Percentiles rank a stretch among this genome's conserved stretches.
Conservation (phyloP, 352 stramenopile genomes). For the Globisporangium barbulae region DNA sequence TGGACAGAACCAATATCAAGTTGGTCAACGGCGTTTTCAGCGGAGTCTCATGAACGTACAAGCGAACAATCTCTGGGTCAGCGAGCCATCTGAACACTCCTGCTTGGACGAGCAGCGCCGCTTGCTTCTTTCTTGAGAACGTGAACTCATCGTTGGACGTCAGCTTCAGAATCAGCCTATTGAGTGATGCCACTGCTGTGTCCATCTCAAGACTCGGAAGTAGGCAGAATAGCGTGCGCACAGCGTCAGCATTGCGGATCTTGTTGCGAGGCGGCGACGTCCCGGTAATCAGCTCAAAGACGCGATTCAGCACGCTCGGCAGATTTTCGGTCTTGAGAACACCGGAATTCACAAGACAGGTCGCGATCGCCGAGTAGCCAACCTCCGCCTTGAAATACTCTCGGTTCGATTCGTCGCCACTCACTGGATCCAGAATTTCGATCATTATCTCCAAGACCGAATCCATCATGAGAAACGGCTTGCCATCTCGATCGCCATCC, state of each 20-base stretch:
- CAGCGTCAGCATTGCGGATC: conserved; percentile 57
- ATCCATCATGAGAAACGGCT: conserved; percentile 42
- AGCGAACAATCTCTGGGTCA: conserved; percentile 28
- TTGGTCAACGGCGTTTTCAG: conserved; percentile 32
- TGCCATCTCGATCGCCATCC: conserved; percentile 15
- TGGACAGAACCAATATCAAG: conserved; percentile 41
- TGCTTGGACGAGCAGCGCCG: conserved; percentile 39
- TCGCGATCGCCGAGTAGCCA: conserved; percentile 49
- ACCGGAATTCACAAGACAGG: conserved; percentile 51
- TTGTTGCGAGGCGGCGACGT: conserved; percentile 31
- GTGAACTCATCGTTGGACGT: conserved; percentile 35
- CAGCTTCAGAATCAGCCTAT: conserved; percentile 44
- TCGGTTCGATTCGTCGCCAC: conserved; percentile 22
- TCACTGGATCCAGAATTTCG: conserved; percentile 37
- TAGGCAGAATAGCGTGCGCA: conserved; percentile 46
- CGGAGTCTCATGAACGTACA: conserved; percentile 33
- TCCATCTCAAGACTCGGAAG: conserved; percentile 32
- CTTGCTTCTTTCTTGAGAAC: conserved; percentile 51
- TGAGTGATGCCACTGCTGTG: conserved; percentile 29
- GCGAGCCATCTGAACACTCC: conserved; percentile 60
- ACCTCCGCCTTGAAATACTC: conserved; percentile 41
- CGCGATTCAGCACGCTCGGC: conserved; percentile 34
- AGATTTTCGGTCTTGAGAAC: conserved; percentile 37
- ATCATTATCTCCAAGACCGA: conserved; percentile 46
- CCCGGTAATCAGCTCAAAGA: conserved; percentile 63